phyloP scores from a whole-genome alignment of 805 yeast species.

The Schizosaccharomyces cryophilus region DNA sequence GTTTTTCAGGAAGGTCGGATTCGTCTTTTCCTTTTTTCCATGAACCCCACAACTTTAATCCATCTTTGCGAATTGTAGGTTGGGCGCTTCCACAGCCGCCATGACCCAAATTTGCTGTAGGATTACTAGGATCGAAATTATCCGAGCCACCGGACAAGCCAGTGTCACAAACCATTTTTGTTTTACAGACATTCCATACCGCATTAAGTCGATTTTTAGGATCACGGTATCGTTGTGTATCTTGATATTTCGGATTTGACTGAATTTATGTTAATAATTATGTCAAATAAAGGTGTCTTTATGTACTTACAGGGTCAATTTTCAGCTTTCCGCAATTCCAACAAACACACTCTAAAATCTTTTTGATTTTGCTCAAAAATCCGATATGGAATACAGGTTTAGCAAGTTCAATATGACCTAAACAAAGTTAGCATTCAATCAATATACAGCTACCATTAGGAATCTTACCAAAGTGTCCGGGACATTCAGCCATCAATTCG shows the following conservation, averaged over 20 bases:
- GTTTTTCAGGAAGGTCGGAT: conserved; percentile 73
- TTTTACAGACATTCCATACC: conserved; percentile 64
- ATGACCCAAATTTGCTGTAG: conserved; percentile 30
- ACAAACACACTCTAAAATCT: conserved; percentile 87
- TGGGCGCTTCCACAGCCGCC: conserved; percentile 98
- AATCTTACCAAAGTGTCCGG: conserved; percentile 63
- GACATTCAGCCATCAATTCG: conserved; percentile 97
- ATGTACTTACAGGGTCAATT: conserved; percentile 29
- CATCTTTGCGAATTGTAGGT: conserved; percentile 88
- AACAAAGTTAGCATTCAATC: not conserved
- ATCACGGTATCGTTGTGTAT: conserved; percentile 69
- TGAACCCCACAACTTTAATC: conserved; percentile 89
- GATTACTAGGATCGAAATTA: conserved; percentile 22
- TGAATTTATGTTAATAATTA: conserved; percentile 3
- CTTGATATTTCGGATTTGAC: conserved; percentile 53
- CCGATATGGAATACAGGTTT: conserved; percentile 95
- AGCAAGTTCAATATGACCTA: conserved; percentile 80
- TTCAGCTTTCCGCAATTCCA: conserved; percentile 94
- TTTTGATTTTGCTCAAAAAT: conserved; percentile 76
- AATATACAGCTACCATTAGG: not conserved
- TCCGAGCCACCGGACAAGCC: conserved; percentile 40
- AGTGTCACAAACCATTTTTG: conserved; percentile 89
- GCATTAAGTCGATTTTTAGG: conserved; percentile 92
- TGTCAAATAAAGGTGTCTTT: no score
- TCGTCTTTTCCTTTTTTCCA: conserved; percentile 81